Evolutionary conservation across 176 grass and related monocot genomes (phyloP).

Genomic region (Eragrostis curvula): DNA sequence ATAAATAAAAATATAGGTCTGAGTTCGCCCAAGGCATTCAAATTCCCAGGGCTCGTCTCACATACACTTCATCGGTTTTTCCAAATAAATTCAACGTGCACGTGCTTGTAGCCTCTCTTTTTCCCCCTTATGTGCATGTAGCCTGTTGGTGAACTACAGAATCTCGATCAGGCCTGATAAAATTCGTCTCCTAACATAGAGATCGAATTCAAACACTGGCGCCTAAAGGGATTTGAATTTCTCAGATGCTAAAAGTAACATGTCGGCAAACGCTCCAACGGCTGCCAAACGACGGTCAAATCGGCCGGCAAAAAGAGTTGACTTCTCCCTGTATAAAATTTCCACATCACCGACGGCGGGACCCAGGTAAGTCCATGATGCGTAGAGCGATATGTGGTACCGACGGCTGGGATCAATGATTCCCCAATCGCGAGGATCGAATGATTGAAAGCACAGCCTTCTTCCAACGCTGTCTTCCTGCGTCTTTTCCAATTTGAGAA

Average conservation of each 20-base stretch:
- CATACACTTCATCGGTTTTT: too few relatives aligned
- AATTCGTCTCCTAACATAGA: neutral
- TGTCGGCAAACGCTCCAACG: constrained; percentile 24
- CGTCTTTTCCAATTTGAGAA: neutral
- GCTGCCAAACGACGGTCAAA: neutral
- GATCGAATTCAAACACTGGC: neutral
- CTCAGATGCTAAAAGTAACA: neutral
- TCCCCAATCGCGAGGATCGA: constrained; percentile 16
- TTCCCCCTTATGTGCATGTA: too few relatives aligned
- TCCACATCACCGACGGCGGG: neutral
- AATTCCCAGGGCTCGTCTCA: too few relatives aligned
- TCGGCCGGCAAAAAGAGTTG: neutral
- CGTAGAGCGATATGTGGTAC: neutral
- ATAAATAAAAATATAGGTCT: too few relatives aligned
- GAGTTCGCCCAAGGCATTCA: too few relatives aligned
- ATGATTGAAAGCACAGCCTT: neutral
- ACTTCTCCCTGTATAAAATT: neutral
- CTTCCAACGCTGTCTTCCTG: neutral
- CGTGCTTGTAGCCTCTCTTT: too few relatives aligned
- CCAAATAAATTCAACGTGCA: too few relatives aligned
- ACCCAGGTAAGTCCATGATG: neutral
- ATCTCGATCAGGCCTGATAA: neutral
- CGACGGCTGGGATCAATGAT: constrained; percentile 8
- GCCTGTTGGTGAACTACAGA: neutral
- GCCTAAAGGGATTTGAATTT: constrained; percentile 8